Evolutionary conservation across 2,329 filamentous ascomycete genomes (phyloP), one percentile per base, ranked within the genome.

Genomic region (Colletotrichum sojae): DNA sequence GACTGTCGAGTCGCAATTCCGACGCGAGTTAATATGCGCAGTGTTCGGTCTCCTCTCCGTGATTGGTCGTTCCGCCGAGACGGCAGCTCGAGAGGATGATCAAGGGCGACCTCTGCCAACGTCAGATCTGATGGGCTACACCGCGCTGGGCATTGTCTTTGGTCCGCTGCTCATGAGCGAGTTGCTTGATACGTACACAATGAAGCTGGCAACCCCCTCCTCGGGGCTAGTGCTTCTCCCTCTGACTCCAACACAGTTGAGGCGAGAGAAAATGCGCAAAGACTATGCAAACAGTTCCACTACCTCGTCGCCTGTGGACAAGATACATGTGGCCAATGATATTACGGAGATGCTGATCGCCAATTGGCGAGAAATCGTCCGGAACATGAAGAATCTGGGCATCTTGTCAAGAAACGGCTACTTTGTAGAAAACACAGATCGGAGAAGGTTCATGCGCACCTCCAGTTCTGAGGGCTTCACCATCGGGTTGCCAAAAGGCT

Each of bases 301-400:
- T 60, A 71, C 74, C 0, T 67, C 78, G 3, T 74, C 80, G 5
- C 76, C 78, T 0, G 77, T 91, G 18, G 85, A 90, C 78, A 91
- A 88, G 72, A 81, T 90, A 22, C 82, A 84, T 52, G 78, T 90
- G 62, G 89, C 88, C 12, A 90, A 89, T 68, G 79, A 80, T 39
- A 85, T 92, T 36, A 82, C 88, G 0, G 88, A 91, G 75, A 91
- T 92, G 89, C 79, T 92, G 5, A 88, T 92, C 56, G 81, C 85
- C 1, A 85, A 91, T 71, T 92, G 90, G 91, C 82, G 87, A 67
- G 89, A 91, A 55, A 83, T 91, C 12, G 87, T 91, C 51, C 82
- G 84, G 46, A 87, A 92, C 65, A 85, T 92, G 81, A 86, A 81
- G 65, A 83, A 80, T 49, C 74, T 90, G 2, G 79, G 78, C 12